phyloP scores from a whole-genome alignment of 78 protist genomes.

The Chrysochromulina parva region DNA sequence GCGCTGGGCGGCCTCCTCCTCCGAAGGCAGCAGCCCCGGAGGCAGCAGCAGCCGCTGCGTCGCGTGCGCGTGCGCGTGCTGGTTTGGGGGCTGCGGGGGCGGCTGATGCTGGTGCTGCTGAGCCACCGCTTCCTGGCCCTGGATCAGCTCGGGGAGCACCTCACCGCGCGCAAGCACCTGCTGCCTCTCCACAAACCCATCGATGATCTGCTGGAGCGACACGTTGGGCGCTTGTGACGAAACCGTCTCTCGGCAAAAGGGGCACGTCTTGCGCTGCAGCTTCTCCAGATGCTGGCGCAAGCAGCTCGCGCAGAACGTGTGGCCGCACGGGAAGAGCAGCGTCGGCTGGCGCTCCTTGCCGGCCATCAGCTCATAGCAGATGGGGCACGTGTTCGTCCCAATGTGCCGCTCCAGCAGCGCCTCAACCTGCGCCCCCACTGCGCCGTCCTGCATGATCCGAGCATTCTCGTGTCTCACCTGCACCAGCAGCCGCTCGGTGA shows the following conservation, averaged over 20 bases:
- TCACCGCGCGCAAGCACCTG: background rate
- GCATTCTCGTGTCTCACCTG: too few species aligned
- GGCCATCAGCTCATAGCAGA: slow-evolving; percentile 31
- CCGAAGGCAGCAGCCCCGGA: background rate
- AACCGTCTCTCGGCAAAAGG: background rate
- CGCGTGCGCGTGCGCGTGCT: background rate
- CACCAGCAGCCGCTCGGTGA: too few species aligned
- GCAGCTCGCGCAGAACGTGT: slow-evolving; percentile 23
- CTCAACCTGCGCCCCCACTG: background rate
- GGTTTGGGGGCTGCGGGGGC: background rate
- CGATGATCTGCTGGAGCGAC: background rate
- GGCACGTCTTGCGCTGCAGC: slow-evolving; percentile 45
- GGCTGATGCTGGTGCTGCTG: too few species aligned
- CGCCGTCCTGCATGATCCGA: too few species aligned
- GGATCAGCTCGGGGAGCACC: background rate
- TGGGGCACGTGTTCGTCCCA: slow-evolving; percentile 27
- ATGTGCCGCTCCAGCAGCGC: background rate
- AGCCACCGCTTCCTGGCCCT: background rate
- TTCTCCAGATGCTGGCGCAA: background rate
- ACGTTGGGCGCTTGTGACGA: slow-evolving; percentile 9
- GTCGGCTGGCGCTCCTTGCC: background rate
- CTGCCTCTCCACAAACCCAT: background rate
- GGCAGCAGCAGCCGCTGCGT: background rate
- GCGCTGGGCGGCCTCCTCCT: background rate
- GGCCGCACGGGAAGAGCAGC: slow-evolving; percentile 36